Percentiles rank a stretch among this genome's conserved stretches.
Evolutionary conservation across 2,329 filamentous ascomycete species (phyloP).

Genomic region (Nigrospora sphaerica): DNA sequence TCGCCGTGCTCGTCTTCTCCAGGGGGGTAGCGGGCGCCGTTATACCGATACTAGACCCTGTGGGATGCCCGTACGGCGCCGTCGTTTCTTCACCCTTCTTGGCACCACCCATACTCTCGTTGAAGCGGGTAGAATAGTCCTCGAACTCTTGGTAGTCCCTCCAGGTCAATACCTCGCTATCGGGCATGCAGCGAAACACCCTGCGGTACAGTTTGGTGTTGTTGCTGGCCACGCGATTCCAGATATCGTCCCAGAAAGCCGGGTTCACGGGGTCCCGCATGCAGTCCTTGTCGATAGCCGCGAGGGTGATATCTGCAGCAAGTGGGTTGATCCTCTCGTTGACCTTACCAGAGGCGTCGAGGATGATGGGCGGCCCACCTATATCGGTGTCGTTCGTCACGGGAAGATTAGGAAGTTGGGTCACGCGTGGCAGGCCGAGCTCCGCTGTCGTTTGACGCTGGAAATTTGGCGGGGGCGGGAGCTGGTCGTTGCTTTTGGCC

Average conservation of each 20-base stretch:
- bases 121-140: slow-evolving; percentile 71
- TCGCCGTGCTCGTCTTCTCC: not conserved
- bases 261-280: slow-evolving; percentile 86
- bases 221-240: slow-evolving; percentile 82
- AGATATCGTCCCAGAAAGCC: slow-evolving; percentile 78
- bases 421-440: slow-evolving; percentile 59
- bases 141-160: slow-evolving; percentile 82
- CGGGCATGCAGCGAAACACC: slow-evolving; percentile 95
- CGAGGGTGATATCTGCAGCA: slow-evolving; percentile 63
- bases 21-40: too few species aligned
- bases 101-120: slow-evolving; percentile 53
- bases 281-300: slow-evolving; percentile 77
- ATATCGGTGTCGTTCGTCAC: slow-evolving; percentile 73
- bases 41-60: too few species aligned
- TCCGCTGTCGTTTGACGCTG: slow-evolving; percentile 58
- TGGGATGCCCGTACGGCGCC: too few species aligned
- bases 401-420: slow-evolving; percentile 65
- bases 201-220: slow-evolving; percentile 92
- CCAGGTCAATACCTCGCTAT: slow-evolving; percentile 91
- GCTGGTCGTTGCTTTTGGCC: slow-evolving; percentile 32
- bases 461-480: slow-evolving; percentile 53
- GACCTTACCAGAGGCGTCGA: slow-evolving; percentile 42
- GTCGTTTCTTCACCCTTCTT: slow-evolving; percentile 45
- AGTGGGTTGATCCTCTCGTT: slow-evolving; percentile 41
- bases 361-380: slow-evolving; percentile 56